phyloP scores from a whole-genome alignment of 495 filamentous ascomycete genomes.

The Cudoniella acicularis region DNA sequence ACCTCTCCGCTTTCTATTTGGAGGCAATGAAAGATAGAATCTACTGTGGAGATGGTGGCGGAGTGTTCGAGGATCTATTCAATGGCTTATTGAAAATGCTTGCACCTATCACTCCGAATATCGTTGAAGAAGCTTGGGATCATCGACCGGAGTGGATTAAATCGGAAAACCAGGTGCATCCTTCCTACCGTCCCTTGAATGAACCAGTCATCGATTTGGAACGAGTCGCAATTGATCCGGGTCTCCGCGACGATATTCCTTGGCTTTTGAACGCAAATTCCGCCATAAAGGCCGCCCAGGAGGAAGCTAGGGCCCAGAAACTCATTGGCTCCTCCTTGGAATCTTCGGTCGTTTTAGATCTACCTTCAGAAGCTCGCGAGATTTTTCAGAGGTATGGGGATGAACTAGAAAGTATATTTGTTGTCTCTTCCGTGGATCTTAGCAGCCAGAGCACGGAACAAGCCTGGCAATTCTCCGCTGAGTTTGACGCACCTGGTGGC shows the following conservation, averaged over 20 bases:
- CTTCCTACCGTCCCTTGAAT: conserved; percentile 33
- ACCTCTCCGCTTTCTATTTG: conserved; percentile 91
- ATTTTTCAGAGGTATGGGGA: conserved; percentile 51
- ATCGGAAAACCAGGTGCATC: conserved; percentile 35
- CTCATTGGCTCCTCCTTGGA: conserved; percentile 70
- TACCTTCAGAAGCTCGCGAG: conserved; percentile 18
- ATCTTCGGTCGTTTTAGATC: conserved; percentile 56
- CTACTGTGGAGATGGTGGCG: conserved; percentile 70
- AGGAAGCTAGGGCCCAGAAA: conserved; percentile 60
- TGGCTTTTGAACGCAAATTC: conserved; percentile 50
- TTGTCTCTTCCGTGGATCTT: conserved; percentile 66
- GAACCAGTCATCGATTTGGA: conserved; percentile 27
- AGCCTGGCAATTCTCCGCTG: conserved; percentile 52
- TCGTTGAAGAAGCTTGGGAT: conserved; percentile 87
- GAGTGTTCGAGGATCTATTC: conserved; percentile 68
- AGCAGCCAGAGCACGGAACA: conserved; percentile 23
- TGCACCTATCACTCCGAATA: conserved; percentile 73
- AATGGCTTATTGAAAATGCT: conserved; percentile 70
- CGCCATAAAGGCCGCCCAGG: conserved; percentile 67
- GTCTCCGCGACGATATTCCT: conserved; percentile 47
- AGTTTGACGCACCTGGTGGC: conserved; percentile 48
- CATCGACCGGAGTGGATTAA: conserved; percentile 64
- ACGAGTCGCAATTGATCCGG: conserved; percentile 35
- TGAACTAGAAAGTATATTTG: conserved; percentile 71
- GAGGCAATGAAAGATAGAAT: conserved; percentile 87